phyloP scores from a whole-genome alignment of 352 stramenopile species.

The Phytophthora boehmeriae region DNA sequence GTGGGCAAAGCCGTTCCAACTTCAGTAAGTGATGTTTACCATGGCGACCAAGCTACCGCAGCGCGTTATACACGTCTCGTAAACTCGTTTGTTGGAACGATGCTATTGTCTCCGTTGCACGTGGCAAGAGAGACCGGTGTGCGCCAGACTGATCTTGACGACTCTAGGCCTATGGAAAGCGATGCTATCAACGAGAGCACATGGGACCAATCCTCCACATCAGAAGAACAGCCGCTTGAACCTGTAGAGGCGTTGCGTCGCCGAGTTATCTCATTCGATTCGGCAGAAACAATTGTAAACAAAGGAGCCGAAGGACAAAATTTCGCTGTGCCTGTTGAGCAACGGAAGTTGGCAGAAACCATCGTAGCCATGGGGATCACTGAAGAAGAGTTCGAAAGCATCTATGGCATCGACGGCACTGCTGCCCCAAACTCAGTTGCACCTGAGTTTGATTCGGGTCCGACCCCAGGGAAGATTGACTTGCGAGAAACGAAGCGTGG shows the following conservation, averaged over 20 bases:
- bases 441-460: conserved; percentile 18
- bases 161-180: conserved; percentile 39
- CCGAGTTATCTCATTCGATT: conserved; percentile 80
- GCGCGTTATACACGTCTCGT: conserved; percentile 57
- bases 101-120: conserved; percentile 47
- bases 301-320: conserved; percentile 47
- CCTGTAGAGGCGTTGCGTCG: conserved; percentile 65
- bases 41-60: conserved; percentile 42
- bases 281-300: conserved; percentile 74
- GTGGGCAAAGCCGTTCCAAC: conserved; percentile 74
- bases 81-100: conserved; percentile 60
- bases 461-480: conserved; percentile 7
- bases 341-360: conserved; percentile 74
- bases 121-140: conserved; percentile 35
- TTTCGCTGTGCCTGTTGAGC: conserved; percentile 50
- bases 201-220: not conserved
- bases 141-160: conserved; percentile 35
- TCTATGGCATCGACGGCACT: conserved; percentile 35
- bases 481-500: conserved; percentile 18
- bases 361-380: conserved; percentile 73
- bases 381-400: conserved; percentile 45
- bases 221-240: conserved; percentile 42
- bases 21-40: conserved; percentile 56
- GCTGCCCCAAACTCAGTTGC: conserved; percentile 16
- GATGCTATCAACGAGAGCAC: conserved; percentile 36